Base-by-base conservation (phyloP, 345 rosid genomes). In the Rhizophora mangle region DNA sequence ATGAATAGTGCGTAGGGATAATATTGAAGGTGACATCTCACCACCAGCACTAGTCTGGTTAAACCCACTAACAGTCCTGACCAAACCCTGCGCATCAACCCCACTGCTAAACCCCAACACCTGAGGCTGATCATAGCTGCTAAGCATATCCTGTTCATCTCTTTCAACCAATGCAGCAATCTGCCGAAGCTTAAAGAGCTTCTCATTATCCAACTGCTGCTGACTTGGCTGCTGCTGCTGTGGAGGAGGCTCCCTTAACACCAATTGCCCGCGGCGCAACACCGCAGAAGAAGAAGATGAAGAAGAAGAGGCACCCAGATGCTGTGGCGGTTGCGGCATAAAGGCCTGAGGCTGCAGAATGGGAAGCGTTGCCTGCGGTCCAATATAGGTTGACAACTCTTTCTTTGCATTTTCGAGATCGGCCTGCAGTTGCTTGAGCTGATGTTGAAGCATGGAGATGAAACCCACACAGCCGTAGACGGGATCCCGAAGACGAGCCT, bases 401-500 rank as follows among this genome's bases (percentile, higher is more conserved):
- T 85, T 85, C 72, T 77, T 84, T 15, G 98, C 95, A 46, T 39
- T 67, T 51, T 65, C 68, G 10, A 93, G 84, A 72, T 85, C 90
- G 6, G 11, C 60, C 47, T 87, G 91, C 54, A 88, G 63, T 55
- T 81, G 78, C 74, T 85, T 87, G 2, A 88, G 87, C 32, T 73
- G 77, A 36, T 88, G 93, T 56, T 91, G 98, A 5, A 94, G 85
- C 55, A 88, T 65, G 1, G 95, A 83, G 70, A 91, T 87, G 18
- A 85, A 72, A 11, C 93, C 92, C 30, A 91, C 91, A 24, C 98
- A 89, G 19, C 98, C 97, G 16, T 94, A 91, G 24, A 94, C 91
- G 2, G 96, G 98, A 58, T 94, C 97, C 0, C 80, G 90, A 30
- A 87, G 86, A 9, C 97, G 84, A 47, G 86, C 83, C 68, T 94